Percentiles rank a stretch among this genome's conserved stretches.
Evolutionary conservation across 768 basidiomycete species (phyloP).

Genomic region (Boletus huronensis): DNA sequence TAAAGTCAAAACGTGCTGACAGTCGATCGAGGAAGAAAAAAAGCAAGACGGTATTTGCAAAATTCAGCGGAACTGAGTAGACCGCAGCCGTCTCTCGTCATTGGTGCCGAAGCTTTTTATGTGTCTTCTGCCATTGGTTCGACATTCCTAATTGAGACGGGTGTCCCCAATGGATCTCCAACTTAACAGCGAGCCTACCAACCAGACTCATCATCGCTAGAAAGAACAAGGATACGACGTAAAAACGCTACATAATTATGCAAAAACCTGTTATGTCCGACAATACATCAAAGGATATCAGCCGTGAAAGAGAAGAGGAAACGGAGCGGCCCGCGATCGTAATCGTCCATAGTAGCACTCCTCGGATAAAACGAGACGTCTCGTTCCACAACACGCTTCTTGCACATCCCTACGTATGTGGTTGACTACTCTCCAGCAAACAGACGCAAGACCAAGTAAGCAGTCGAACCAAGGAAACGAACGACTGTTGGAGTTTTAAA

Average conservation of each 20-base stretch:
- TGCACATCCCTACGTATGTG: neutral
- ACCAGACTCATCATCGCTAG: neutral
- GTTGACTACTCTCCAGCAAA: conserved; percentile 75
- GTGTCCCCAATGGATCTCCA: neutral
- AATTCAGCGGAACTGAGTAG: too few species aligned
- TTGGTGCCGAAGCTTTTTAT: neutral
- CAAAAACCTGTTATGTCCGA: neutral
- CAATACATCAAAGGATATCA: neutral
- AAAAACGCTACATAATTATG: neutral
- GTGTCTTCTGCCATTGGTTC: too few species aligned
- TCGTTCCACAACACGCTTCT: neutral
- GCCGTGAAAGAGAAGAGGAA: neutral
- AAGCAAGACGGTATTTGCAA: too few species aligned
- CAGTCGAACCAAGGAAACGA: conserved; percentile 77
- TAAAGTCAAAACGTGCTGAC: neutral
- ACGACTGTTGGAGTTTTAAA: conserved; percentile 51
- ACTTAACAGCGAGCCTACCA: neutral
- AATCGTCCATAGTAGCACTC: conserved; percentile 15
- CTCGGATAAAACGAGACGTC: neutral
- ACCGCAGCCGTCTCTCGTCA: neutral
- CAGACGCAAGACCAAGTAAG: conserved; percentile 80
- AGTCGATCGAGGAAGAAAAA: too few species aligned
- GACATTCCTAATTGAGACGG: neutral
- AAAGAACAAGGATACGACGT: neutral
- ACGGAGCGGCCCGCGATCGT: neutral